These are phyloP conservation scores for Hymenoscyphus repandus DNA, from an alignment of 2,329 filamentous ascomycete species.

Conservation along the genomic window DNA sequence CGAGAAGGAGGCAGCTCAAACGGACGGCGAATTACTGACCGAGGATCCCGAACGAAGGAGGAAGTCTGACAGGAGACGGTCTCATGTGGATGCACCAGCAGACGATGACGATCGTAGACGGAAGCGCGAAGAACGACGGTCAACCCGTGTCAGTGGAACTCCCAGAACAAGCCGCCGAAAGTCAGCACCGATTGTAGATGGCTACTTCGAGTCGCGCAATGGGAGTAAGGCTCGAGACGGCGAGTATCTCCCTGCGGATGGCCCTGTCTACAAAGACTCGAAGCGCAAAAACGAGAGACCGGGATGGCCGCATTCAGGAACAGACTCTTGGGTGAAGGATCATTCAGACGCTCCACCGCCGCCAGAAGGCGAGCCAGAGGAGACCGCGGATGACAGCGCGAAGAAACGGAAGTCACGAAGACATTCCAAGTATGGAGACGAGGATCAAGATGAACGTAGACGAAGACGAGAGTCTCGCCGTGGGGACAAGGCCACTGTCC, in stretches of 20 bases:
- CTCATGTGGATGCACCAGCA: conserved; percentile 38
- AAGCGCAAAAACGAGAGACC: conserved; percentile 29
- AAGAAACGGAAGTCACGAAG: conserved; percentile 27
- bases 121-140: conserved; percentile 48
- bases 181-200: conserved; percentile 39
- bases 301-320: conserved; percentile 58
- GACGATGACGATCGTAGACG: conserved; percentile 51
- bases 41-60: conserved; percentile 38
- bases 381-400: conserved; percentile 24
- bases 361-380: conserved; percentile 35
- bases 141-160: conserved; percentile 33
- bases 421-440: conserved; percentile 24
- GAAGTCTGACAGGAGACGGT: conserved; percentile 44
- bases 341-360: conserved; percentile 57
- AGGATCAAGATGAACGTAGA: conserved; percentile 26
- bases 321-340: conserved; percentile 62
- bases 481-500: conserved; percentile 23
- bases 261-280: conserved; percentile 24
- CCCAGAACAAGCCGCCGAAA: conserved; percentile 37
- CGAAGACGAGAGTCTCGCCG: conserved; percentile 26
- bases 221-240: conserved; percentile 35
- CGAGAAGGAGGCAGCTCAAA: conserved; percentile 38
- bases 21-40: conserved; percentile 40
- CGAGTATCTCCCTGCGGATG: conserved; percentile 25
- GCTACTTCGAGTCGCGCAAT: conserved; percentile 41